Evolutionary conservation across 2,329 filamentous ascomycete species (phyloP), one percentile per base, ranked within the genome.

Genomic region (Gremmenia infestans): DNA sequence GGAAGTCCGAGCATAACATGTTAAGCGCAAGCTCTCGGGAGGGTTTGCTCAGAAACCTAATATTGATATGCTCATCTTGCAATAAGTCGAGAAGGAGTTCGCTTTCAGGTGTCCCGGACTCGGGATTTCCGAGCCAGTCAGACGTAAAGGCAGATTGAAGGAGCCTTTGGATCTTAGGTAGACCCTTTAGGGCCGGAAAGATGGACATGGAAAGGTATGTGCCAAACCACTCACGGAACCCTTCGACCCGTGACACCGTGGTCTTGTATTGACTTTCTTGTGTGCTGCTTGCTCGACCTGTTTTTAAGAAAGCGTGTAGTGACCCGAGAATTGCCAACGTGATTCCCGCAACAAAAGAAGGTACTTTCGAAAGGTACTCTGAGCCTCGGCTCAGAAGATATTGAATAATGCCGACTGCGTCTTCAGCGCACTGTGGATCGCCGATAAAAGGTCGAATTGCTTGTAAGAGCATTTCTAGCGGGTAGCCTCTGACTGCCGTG

Each of bases 401-500:
- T 70, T 91, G 88, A 57, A 89, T 85, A 36, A 99, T 81, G 0
- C 92, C 93, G 46, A 97, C 78, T 1, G 89, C 86, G 73, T 99
- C 94, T 67, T 96, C 90, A 9, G 92, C 89, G 71, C 93, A 97
- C 67, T 95, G 88, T 0, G 86, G 80, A 63, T 97, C 87, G 1
- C 87, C 86, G 5, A 97, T 76, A 62, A 91, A 95, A 0, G 85
- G 84, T 9, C 88, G 81, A 19, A 96, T 77, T 1, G 88, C 87
- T 65, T 91, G 89, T 1, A 99, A 78, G 0, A 96, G 78, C 89
- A 97, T 94, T 70, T 99, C 90, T 14, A 97, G 71, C 11, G 91
- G 89, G 67, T 97, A 97, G 0, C 87, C 88, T 42, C 83, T 76
- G 23, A 87, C 77, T n/a, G 88, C 89, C 50, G 85, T 78, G 0